Evolutionary conservation across 805 yeast genomes (phyloP), one percentile per base, ranked within the genome.

Genomic region (Zygosaccharomyces kombuchaensis): DNA sequence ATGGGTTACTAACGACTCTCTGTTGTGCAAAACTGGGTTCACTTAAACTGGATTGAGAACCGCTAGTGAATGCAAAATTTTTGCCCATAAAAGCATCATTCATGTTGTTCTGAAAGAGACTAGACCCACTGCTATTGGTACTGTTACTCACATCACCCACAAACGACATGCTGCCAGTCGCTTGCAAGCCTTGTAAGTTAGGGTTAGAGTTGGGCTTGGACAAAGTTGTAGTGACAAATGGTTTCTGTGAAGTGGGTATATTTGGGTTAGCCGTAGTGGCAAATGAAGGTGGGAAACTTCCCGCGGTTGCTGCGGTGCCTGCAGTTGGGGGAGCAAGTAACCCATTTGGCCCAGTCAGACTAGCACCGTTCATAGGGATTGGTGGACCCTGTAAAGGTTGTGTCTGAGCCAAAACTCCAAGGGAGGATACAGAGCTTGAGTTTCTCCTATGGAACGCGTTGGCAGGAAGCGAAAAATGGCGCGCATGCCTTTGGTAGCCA

Each of bases 381-480:
- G 27, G 25, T 36, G 44, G 53, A 13, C 34, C 13, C 26, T 47
- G 53, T 19, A 46, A 51, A 6, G 40, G 36, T n/a, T 46, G 50
- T 14, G 46, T 50, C 23, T 51, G 48, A 34, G 46, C 53, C 25
- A 39, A 25, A 26, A 39, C 21, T 16, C 45, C 36, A 37, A 38
- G 43, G 4, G 59, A 40, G 3, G 58, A 50, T 4, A 48, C 51
- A 17, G 62, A 56, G 43, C 63, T 58, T 34, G 55, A 54, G 35
- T 53, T 59, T 50, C 62, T 60, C 52, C 59, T 62, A 45, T 61
- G 63, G 27, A 52, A 61, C 3, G 63, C 52, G 43, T 63, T 62
- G 4, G 65, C 59, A 14, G 67, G 68, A 23, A 65, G 44, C 3
- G 69, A 64, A 36, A 54, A 58, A 46, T 63, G 65, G 42, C 68